Base-by-base conservation (phyloP, 1,284 basidiomycete genomes). In the Naganishia sp. region DNA sequence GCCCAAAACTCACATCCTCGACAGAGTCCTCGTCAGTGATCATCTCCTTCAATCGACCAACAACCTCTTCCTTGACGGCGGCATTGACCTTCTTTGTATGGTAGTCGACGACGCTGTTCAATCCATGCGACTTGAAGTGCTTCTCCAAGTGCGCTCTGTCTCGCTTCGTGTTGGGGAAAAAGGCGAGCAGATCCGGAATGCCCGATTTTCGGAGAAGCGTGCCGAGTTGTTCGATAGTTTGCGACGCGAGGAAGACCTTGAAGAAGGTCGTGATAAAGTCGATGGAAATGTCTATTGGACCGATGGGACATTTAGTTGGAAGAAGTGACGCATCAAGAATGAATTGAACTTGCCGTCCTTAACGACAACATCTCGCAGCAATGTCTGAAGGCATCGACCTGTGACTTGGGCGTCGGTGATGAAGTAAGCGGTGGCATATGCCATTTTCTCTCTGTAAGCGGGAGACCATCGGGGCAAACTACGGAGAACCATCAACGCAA, bases 321-420 rank as follows among this genome's bases (percentile, higher is more conserved):
- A 11, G 69, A 65, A 39, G 44, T 52, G 39, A 33, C 16, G 63
- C 13, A 45, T 49, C 16, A 16, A 46, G 45, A 18, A 25, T 16
- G 7, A 5, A 13, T 54, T n/a, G 10, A 15, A n/a, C 9, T 13
- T 15, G 89, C 90, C 88, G 73, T 97, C 94, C 83, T 97, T 97
- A 75, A 94, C 85, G 69, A 98, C 86, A 78, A 96, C 93, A 73
- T 97, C 94, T 80, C 93, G 95, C 72, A 90, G 88, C 73, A 98
- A 82, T 78, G 86, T 88, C 74, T 86, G 84, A 61, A 98, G 83
- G 77, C 90, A 90, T 73, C 85, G 83, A 18, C 90, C 86, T 69
- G 85, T 86, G 68, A 87, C 87, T 69, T 94, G 87, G 65, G 90
- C 88, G 75, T 91, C 89, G 49, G 90, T 85, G 70, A 96, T 83